Conservation (phyloP, 352 stramenopile genomes). For the Phytophthora brassicae region DNA sequence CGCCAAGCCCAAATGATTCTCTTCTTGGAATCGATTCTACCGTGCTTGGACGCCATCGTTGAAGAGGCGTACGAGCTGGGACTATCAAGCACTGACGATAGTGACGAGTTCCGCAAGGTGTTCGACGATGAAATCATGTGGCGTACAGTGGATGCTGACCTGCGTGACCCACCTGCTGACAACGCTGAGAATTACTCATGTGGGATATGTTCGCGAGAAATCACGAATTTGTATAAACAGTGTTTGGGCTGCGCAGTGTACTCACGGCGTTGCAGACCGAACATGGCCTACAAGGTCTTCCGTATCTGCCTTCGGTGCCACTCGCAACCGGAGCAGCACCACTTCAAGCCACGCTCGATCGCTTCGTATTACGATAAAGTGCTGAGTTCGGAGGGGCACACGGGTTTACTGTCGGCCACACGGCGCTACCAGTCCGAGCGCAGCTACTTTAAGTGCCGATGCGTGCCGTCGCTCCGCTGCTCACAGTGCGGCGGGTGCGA, state of each 20-base stretch:
- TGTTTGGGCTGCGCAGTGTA: conserved; percentile 80
- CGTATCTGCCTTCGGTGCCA: conserved; percentile 75
- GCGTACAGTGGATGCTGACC: conserved; percentile 63
- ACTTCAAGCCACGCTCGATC: conserved; percentile 66
- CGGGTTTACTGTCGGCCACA: conserved; percentile 57
- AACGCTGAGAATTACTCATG: conserved; percentile 57
- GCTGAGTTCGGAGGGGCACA: conserved; percentile 77
- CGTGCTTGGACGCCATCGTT: conserved; percentile 75
- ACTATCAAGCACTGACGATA: conserved; percentile 61
- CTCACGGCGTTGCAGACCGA: conserved; percentile 49
- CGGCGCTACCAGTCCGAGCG: conserved; percentile 65
- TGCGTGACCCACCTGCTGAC: conserved; percentile 37
- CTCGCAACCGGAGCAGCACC: conserved; percentile 68
- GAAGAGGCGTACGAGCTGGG: conserved; percentile 73
- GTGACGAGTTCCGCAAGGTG: conserved; percentile 68
- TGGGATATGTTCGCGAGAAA: conserved; percentile 67
- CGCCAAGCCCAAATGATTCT: conserved; percentile 80
- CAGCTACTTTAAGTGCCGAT: conserved; percentile 77
- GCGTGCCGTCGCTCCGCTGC: conserved; percentile 58
- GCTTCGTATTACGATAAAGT: conserved; percentile 68
- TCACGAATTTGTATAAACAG: conserved; percentile 88
- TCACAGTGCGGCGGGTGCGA: conserved; percentile 76
- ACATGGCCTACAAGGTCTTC: conserved; percentile 69
- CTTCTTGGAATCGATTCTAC: conserved; percentile 80
- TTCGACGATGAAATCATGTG: conserved; percentile 79